Base-by-base conservation (phyloP, 2,329 filamentous ascomycete species). In the Penicillium carneum region DNA sequence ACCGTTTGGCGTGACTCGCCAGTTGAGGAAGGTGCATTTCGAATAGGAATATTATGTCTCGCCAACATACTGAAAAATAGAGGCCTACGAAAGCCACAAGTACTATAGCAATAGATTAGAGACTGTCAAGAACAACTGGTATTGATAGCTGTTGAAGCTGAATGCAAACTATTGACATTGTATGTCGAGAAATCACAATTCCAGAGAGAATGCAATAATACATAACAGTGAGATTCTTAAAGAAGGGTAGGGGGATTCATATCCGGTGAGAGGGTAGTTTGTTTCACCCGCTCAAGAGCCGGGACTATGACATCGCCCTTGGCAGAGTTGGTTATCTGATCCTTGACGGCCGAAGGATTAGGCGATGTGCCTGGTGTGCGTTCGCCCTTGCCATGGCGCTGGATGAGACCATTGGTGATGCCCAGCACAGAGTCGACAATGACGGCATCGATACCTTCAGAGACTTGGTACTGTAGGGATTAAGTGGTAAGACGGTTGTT, bases 391-490 rank as follows among this genome's bases (percentile, higher is more conserved):
- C 60, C 69, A 41, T 74, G 68, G 41, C 70, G 67, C 58, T 80
- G 80, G 1, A 91, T 95, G 63, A 99, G 84, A 0, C 92, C 94
- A 78, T 97, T 93, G 48, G 94, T 88, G 69, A 99, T 97, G 42
- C 92, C 92, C 33, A 98, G 85, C 3, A 99, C 94, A 64, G 88
- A 95, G 75, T 99, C 95, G 14, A 98, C 95, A 73, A 99, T 99
- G 56, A 99, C 94, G 1, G 95, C 95, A 74, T 99, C 95, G 63
- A 99, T 97, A 49, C 95, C 94, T 78, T 97, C 92, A 57, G 92
- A 91, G 10, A 96, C 92, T 88, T 99, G 95, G 65, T 90, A 82
- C 88, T 93, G 74, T 33, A 39, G 1, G 3, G 12, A 38, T 26
- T 36, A 14, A 0, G 45, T 29, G 38, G 39, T 54, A 6, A 54